phyloP scores from a whole-genome alignment of 148 eudicot species.

The Camellia japonica region DNA sequence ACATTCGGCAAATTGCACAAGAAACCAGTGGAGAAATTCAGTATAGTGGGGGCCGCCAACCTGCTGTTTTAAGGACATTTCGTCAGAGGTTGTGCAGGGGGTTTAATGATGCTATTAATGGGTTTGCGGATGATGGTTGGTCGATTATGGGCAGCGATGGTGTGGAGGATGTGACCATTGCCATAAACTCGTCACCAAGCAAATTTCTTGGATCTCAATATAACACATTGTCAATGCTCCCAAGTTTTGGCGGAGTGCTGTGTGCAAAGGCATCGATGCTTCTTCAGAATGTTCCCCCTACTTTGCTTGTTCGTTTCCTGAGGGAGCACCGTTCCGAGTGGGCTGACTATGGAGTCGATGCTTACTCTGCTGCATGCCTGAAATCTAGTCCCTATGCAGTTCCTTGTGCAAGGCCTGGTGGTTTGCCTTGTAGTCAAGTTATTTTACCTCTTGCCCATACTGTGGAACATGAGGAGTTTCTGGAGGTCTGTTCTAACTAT shows the following conservation, averaged over 20 bases:
- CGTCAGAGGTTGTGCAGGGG: constrained; percentile 69
- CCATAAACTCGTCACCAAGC: constrained; percentile 45
- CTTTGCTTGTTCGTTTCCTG: constrained; percentile 54
- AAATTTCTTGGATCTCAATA: constrained; percentile 42
- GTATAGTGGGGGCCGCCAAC: constrained; percentile 49
- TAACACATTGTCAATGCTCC: constrained; percentile 38
- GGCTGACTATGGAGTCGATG: constrained; percentile 62
- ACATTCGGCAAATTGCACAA: constrained; percentile 58
- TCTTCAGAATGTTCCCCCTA: constrained; percentile 66
- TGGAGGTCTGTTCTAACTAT: no score
- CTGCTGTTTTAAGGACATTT: constrained; percentile 56
- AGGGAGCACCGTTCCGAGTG: constrained; percentile 70
- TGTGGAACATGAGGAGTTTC: constrained; percentile 60
- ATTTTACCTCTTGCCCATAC: constrained; percentile 62
- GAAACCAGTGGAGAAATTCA: constrained; percentile 57
- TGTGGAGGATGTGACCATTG: constrained; percentile 57
- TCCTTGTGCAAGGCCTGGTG: constrained; percentile 46
- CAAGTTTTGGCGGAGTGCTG: constrained; percentile 48
- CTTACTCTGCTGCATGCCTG: constrained; percentile 57
- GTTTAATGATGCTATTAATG: constrained; percentile 66
- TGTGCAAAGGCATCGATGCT: constrained; percentile 74
- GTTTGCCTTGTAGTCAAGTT: constrained; percentile 51
- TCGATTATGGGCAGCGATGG: constrained; percentile 47
- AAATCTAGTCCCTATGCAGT: constrained; percentile 50
- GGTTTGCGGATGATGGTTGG: constrained; percentile 69